phyloP scores from a whole-genome alignment of 306 rosid genomes.

The Sicyos edulis region DNA sequence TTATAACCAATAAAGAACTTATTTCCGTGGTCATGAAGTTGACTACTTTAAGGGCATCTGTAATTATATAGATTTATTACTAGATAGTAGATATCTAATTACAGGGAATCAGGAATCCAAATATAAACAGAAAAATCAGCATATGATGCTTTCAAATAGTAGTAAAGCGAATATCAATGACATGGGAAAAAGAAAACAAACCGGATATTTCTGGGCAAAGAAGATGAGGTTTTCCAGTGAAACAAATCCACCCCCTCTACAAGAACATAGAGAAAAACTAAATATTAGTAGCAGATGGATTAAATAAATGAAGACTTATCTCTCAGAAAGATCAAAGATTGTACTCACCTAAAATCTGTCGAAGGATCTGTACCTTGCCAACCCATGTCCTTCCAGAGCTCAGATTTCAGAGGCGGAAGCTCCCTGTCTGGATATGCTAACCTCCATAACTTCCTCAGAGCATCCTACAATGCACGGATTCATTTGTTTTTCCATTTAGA shows the following conservation, averaged over 20 bases:
- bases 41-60: not conserved
- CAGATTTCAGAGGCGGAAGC: slow-evolving; percentile 79
- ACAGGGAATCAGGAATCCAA: not conserved
- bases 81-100: not conserved
- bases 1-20: not conserved
- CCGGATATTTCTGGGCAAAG: slow-evolving; percentile 74
- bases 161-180: not conserved
- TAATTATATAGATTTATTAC: not conserved
- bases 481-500: not conserved
- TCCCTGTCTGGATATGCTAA: slow-evolving; percentile 80
- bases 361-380: slow-evolving; percentile 99
- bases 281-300: not conserved
- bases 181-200: slow-evolving; percentile 37
- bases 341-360: slow-evolving; percentile 83
- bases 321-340: not conserved
- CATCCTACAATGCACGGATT: slow-evolving; percentile 51
- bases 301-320: not conserved
- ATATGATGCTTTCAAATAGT: not conserved
- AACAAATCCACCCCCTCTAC: slow-evolving; percentile 92
- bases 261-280: slow-evolving; percentile 22
- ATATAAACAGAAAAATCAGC: not conserved
- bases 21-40: not conserved
- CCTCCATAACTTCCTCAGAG: slow-evolving; percentile 69
- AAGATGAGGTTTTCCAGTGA: slow-evolving; percentile 91
- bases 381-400: slow-evolving; percentile 98